Conservation (phyloP, 148 eudicot genomes). For the Vaccinium vitisidaea region DNA sequence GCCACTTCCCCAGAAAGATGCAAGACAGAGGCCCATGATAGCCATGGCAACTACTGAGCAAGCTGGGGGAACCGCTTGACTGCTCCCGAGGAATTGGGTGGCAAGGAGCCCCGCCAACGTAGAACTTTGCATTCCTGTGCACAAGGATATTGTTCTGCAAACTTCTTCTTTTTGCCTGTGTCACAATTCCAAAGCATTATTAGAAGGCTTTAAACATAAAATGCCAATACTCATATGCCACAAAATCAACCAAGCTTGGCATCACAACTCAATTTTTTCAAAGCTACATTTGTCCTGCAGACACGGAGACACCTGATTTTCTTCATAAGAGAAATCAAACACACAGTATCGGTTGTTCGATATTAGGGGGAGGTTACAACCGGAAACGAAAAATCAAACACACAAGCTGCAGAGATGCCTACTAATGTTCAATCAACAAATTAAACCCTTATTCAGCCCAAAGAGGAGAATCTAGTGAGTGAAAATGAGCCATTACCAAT, state of each 20-base stretch:
- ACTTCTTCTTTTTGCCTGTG: slow-evolving; percentile 90
- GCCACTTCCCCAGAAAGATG: slow-evolving; percentile 94
- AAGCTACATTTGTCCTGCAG: background rate
- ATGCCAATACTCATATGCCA: background rate
- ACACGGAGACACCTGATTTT: background rate
- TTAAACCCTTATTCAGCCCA: background rate
- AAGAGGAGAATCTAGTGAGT: background rate
- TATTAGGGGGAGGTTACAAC: background rate
- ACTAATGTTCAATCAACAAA: background rate
- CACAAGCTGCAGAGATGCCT: background rate
- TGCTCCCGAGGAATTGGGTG: slow-evolving; percentile 80
- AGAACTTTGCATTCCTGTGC: slow-evolving; percentile 99
- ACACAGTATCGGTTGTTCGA: background rate
- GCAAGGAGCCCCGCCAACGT: slow-evolving; percentile 97
- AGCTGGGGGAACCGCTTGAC: slow-evolving; percentile 93
- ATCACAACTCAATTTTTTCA: background rate
- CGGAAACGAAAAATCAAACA: background rate
- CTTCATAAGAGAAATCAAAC: background rate
- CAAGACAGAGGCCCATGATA: slow-evolving; percentile 91
- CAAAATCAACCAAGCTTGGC: background rate
- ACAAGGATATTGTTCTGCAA: slow-evolving; percentile 79
- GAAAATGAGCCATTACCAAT: background rate
- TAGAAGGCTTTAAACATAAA: slow-evolving; percentile 4
- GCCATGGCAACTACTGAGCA: slow-evolving; percentile 99
- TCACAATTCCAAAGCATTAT: background rate